A percentile compares a stretch with the other conserved stretches of the same genome.
Conservation (phyloP, 441 rosid genomes). For the Adansonia grandidieri region DNA sequence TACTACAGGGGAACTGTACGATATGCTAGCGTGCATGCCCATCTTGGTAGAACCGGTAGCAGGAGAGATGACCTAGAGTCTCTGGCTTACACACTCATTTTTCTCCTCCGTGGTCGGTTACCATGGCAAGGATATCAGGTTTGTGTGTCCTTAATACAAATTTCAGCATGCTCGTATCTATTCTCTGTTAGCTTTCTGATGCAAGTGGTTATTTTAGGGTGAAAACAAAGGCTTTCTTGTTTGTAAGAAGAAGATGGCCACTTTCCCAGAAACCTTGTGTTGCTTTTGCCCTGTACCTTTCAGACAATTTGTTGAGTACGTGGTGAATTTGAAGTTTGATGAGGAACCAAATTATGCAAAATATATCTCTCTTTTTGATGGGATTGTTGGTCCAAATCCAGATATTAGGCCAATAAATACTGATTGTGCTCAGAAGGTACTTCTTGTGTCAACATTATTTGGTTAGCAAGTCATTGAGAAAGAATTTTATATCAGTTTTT, state of each 20-base stretch:
- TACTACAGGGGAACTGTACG: constrained; percentile 83
- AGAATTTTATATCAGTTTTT: not conserved
- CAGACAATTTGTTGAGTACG: constrained; percentile 79
- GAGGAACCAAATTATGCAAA: constrained; percentile 96
- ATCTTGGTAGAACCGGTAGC: constrained; percentile 94
- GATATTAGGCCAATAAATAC: constrained; percentile 89
- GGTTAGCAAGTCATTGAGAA: constrained; percentile 12
- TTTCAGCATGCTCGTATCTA: not conserved
- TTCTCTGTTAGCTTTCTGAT: constrained; percentile 19
- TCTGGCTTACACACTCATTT: constrained; percentile 93
- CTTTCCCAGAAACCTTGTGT: constrained; percentile 86
- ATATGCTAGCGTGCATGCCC: constrained; percentile 96
- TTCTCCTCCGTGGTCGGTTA: constrained; percentile 88
- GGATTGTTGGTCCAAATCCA: constrained; percentile 77
- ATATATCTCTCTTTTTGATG: constrained; percentile 85
- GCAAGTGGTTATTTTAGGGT: constrained; percentile 51
- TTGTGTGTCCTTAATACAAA: constrained; percentile 14
- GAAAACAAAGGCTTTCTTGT: constrained; percentile 78
- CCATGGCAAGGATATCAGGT: constrained; percentile 99
- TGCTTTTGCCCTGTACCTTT: constrained; percentile 85
- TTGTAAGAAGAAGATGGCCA: constrained; percentile 97
- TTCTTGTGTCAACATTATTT: constrained; percentile 25
- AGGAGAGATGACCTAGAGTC: constrained; percentile 97
- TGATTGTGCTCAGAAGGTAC: constrained; percentile 94
- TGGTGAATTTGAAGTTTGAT: constrained; percentile 88